phyloP scores from a whole-genome alignment of 306 rosid species.

The Aeschynomene evenia region DNA sequence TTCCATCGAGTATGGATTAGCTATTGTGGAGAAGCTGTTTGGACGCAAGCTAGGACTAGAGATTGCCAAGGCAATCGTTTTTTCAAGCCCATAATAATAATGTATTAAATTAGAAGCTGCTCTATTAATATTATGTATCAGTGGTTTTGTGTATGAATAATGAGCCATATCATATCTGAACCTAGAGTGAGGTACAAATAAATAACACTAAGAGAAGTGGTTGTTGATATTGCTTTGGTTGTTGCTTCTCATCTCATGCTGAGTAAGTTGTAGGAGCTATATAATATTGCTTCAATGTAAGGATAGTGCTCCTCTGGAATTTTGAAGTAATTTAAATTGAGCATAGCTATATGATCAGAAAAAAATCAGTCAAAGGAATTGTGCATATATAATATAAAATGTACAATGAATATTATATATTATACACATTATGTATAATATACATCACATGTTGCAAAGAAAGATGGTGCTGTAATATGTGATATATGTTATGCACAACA shows the following conservation, averaged over 20 bases:
- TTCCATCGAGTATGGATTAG: constrained; percentile 68
- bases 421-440: too few species aligned
- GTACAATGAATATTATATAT: too few species aligned
- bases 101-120: constrained; percentile 25
- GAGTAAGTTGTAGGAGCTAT: not conserved
- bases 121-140: not conserved
- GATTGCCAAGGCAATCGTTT: constrained; percentile 52
- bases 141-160: constrained; percentile 38
- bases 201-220: not conserved
- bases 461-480: too few species aligned
- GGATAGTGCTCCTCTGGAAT: not conserved
- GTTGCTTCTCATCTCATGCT: not conserved
- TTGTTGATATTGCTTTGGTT: not conserved
- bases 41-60: constrained; percentile 62
- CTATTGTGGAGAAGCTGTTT: constrained; percentile 76
- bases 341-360: too few species aligned
- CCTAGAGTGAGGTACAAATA: constrained; percentile 17
- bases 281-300: too few species aligned
- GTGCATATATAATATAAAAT: too few species aligned
- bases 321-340: not conserved
- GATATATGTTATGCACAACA: too few species aligned
- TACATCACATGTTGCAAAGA: too few species aligned
- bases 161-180: constrained; percentile 7
- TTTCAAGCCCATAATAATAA: constrained; percentile 40
- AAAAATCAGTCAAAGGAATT: too few species aligned